Conservation (phyloP, 2,329 filamentous ascomycete genomes). For the Pestalotiopsis sp. region DNA sequence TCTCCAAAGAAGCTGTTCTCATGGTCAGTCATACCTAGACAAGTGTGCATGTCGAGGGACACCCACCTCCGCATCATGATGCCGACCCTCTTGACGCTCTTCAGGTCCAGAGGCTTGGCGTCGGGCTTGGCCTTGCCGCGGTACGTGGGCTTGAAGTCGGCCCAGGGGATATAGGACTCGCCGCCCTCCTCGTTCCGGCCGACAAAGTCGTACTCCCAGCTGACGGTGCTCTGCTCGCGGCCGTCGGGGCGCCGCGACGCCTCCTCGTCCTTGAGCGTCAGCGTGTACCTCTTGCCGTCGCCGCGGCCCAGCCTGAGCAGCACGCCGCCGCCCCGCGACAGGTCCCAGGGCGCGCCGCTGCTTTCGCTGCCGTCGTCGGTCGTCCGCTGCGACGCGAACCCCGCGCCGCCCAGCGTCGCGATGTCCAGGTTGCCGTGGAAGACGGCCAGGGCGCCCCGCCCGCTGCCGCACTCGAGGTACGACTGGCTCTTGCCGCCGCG, state of each 20-base stretch:
- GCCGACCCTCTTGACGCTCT: slow-evolving; percentile 66
- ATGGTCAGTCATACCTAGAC: slow-evolving; percentile 22
- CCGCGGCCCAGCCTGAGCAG: slow-evolving; percentile 52
- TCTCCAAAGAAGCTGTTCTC: slow-evolving; percentile 69
- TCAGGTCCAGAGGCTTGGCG: slow-evolving; percentile 59
- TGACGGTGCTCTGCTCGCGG: slow-evolving; percentile 71
- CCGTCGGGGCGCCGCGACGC: slow-evolving; percentile 61
- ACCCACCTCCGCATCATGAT: slow-evolving; percentile 81
- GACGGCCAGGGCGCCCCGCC: slow-evolving; percentile 19
- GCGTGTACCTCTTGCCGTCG: slow-evolving; percentile 68
- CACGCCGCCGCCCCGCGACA: slow-evolving; percentile 65
- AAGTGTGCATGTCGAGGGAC: not conserved
- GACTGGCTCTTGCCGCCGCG: slow-evolving; percentile 70
- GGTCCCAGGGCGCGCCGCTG: slow-evolving; percentile 53
- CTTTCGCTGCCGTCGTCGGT: slow-evolving; percentile 45
- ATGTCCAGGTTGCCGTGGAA: slow-evolving; percentile 76
- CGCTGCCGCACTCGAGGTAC: slow-evolving; percentile 39
- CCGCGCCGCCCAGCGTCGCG: slow-evolving; percentile 74
- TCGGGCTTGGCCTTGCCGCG: slow-evolving; percentile 67
- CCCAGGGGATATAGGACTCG: slow-evolving; percentile 63
- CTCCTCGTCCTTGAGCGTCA: slow-evolving; percentile 74
- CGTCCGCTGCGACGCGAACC: slow-evolving; percentile 80
- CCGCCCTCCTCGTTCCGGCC: slow-evolving; percentile 20
- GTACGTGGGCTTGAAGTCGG: slow-evolving; percentile 71
- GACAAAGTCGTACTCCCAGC: slow-evolving; percentile 73